These are phyloP conservation scores for Botrytis paeoniae DNA, from an alignment of 2,329 filamentous ascomycete genomes.

Conservation along the genomic window DNA sequence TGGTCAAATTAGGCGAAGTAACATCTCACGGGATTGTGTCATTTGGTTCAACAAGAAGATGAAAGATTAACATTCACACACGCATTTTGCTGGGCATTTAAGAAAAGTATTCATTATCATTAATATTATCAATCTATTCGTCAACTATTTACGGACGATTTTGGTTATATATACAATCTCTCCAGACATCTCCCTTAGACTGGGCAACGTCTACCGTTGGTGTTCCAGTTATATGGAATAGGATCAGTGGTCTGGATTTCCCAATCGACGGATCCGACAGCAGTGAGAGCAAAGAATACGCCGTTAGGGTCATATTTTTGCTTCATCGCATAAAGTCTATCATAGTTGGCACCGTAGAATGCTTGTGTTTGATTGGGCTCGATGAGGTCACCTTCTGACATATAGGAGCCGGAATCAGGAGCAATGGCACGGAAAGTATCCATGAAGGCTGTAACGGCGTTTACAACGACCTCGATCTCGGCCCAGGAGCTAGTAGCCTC, in stretches of 20 bases:
- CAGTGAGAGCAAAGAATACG: constrained; percentile 25
- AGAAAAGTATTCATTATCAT: not conserved
- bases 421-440: constrained; percentile 23
- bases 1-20: not conserved
- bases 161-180: not conserved
- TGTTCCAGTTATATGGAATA: constrained; percentile 21
- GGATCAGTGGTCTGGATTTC: constrained; percentile 23
- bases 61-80: not conserved
- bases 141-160: not conserved
- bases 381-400: constrained; percentile 19
- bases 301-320: constrained; percentile 24
- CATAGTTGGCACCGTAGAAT: constrained; percentile 42
- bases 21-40: not conserved
- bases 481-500: constrained; percentile 42
- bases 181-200: not conserved
- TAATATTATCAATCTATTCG: not conserved
- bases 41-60: not conserved
- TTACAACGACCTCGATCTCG: constrained; percentile 45
- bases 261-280: constrained; percentile 40
- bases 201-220: constrained; percentile 12
- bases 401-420: constrained; percentile 18
- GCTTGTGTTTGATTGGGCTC: constrained; percentile 20
- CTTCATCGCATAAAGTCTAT: constrained; percentile 28
- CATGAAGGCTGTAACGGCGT: constrained; percentile 28
- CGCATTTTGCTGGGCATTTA: not conserved